A percentile compares a stretch with the other conserved stretches of the same genome.
phyloP scores from a whole-genome alignment of 495 filamentous ascomycete genomes.

The Penicillium robsamsonii region DNA sequence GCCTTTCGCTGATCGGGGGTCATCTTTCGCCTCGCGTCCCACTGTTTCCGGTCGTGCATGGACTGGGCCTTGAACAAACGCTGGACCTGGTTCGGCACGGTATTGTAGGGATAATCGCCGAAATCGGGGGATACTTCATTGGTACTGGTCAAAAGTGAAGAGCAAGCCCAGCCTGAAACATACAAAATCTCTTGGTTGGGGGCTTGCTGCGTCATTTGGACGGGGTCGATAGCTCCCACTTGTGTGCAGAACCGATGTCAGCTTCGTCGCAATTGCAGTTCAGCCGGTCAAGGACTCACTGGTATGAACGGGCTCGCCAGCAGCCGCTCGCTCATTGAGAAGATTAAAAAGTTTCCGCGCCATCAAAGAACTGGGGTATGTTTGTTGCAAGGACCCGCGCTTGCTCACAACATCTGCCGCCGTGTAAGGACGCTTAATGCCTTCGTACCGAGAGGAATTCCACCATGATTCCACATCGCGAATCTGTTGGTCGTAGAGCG shows the following conservation, averaged over 20 bases:
- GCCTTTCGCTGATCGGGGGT: constrained; percentile 64
- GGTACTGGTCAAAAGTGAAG: constrained; percentile 82
- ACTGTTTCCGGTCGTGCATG: constrained; percentile 94
- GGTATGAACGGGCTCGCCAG: constrained; percentile 86
- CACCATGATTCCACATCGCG: constrained; percentile 86
- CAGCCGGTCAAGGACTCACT: constrained; percentile 49
- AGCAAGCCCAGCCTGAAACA: constrained; percentile 96
- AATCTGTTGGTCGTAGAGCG: constrained; percentile 74
- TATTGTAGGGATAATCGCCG: constrained; percentile 98
- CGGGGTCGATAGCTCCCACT: constrained; percentile 97
- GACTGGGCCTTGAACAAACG: constrained; percentile 93
- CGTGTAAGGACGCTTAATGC: constrained; percentile 87
- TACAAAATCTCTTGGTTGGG: constrained; percentile 94
- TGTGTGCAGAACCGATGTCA: constrained; percentile 31
- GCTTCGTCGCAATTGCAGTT: background rate
- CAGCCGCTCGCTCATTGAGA: constrained; percentile 68
- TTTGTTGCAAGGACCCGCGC: constrained; percentile 79
- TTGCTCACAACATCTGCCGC: constrained; percentile 90
- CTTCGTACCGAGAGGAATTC: constrained; percentile 74
- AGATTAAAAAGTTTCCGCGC: constrained; percentile 91
- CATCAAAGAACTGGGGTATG: constrained; percentile 88
- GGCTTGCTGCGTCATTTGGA: constrained; percentile 99
- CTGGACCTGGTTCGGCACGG: constrained; percentile 97
- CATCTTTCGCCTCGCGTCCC: constrained; percentile 78
- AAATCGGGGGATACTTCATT: constrained; percentile 98